A percentile compares a stretch with the other conserved stretches of the same genome.
Evolutionary conservation across 1,284 basidiomycete species (phyloP).

Genomic region (Cryptococcus neoformans): DNA sequence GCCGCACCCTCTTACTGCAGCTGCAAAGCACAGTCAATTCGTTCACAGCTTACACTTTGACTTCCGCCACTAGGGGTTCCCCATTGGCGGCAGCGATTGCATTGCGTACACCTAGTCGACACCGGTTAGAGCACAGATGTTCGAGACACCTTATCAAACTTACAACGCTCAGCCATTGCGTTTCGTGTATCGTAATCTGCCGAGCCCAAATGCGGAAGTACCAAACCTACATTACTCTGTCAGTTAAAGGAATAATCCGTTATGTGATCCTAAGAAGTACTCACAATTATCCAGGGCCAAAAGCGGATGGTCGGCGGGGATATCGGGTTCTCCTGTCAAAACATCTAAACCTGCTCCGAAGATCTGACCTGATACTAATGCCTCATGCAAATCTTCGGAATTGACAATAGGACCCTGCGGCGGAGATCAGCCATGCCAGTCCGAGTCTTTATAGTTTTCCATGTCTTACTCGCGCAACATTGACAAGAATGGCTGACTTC

Average conservation of each 20-base stretch:
- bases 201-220: slow-evolving; percentile 87
- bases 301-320: slow-evolving; percentile 70
- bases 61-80: slow-evolving; percentile 34
- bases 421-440: too few species aligned
- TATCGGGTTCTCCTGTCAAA: slow-evolving; percentile 84
- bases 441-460: not conserved
- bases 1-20: too few species aligned
- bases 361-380: slow-evolving; percentile 70
- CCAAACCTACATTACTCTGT: slow-evolving; percentile 55
- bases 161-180: slow-evolving; percentile 71
- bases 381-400: slow-evolving; percentile 77
- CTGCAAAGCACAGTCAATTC: too few species aligned
- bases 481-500: slow-evolving; percentile 71
- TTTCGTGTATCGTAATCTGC: slow-evolving; percentile 80
- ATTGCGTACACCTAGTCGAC: slow-evolving; percentile 29
- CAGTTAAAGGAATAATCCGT: not conserved
- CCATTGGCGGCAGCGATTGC: slow-evolving; percentile 34
- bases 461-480: slow-evolving; percentile 65
- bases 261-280: slow-evolving; percentile 1
- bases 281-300: slow-evolving; percentile 67
- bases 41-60: slow-evolving; percentile 22
- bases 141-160: slow-evolving; percentile 6
- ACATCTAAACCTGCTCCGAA: slow-evolving; percentile 94
- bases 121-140: not conserved
- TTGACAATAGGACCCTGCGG: slow-evolving; percentile 67